These are phyloP conservation scores for Daldinia vernicosa DNA, from an alignment of 495 filamentous ascomycete species.

Conservation along the genomic window DNA sequence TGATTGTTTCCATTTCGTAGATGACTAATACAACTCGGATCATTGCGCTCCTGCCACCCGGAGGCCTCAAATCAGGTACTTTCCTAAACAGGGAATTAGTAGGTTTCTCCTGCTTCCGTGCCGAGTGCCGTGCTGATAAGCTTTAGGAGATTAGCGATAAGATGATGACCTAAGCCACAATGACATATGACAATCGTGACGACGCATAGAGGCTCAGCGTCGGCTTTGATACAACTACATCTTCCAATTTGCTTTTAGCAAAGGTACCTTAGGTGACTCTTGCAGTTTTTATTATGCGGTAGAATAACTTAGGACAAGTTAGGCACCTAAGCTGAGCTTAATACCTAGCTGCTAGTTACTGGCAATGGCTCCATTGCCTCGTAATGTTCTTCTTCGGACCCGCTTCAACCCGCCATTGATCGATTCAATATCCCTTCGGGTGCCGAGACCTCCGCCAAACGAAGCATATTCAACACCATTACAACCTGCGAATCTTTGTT, in stretches of 20 bases:
- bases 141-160: constrained; percentile 14
- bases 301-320: not conserved
- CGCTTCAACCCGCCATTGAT: constrained; percentile 22
- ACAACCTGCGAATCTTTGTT: not conserved
- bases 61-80: no score
- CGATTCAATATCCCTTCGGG: constrained; percentile 9
- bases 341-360: not conserved
- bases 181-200: constrained; percentile 42
- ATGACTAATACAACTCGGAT: no score
- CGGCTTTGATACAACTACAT: not conserved
- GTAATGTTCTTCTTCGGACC: constrained; percentile 27
- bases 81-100: no score
- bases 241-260: constrained; percentile 8
- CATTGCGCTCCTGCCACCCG: no score
- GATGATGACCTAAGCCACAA: constrained; percentile 34
- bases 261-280: constrained; percentile 6
- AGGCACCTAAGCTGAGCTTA: not conserved
- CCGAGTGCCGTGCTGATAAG: not conserved
- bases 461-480: constrained; percentile 6
- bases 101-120: no score
- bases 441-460: constrained; percentile 21
- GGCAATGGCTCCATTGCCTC: constrained; percentile 26
- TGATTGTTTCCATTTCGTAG: no score
- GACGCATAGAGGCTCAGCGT: constrained; percentile 39
- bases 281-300: constrained; percentile 1